phyloP scores from a whole-genome alignment of 768 basidiomycete species.

The Postia placenta region DNA sequence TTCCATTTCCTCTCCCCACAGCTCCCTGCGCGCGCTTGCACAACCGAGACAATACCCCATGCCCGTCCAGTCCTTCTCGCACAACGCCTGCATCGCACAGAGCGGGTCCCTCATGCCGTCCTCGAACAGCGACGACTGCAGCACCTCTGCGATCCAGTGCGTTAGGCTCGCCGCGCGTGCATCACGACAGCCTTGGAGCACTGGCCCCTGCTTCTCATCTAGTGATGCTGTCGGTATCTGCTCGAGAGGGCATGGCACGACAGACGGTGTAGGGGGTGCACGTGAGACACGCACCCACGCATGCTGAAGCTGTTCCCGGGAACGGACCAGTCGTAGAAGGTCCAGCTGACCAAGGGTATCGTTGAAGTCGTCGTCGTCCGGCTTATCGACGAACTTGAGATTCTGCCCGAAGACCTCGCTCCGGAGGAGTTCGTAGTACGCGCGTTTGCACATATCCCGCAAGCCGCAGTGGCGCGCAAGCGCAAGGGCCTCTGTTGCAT shows the following conservation, averaged over 20 bases:
- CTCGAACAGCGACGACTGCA: slow-evolving; percentile 20
- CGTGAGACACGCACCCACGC: slow-evolving; percentile 18
- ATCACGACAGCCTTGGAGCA: slow-evolving; percentile 6
- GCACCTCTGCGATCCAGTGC: slow-evolving; percentile 14
- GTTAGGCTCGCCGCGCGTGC: slow-evolving; percentile 7
- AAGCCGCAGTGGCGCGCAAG: slow-evolving; percentile 26
- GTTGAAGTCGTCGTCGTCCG: background rate
- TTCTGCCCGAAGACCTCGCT: slow-evolving; percentile 23
- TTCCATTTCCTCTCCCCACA: slow-evolving; percentile 25
- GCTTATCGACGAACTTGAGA: slow-evolving; percentile 2
- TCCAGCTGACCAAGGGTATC: slow-evolving; percentile 7
- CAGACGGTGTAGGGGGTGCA: slow-evolving; percentile 14
- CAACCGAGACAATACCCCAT: slow-evolving; percentile 32
- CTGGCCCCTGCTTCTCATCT: background rate
- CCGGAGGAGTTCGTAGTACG: slow-evolving; percentile 36
- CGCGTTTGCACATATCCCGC: slow-evolving; percentile 27
- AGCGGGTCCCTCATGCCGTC: slow-evolving; percentile 28
- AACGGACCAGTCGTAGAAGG: slow-evolving; percentile 16
- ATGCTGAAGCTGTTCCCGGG: slow-evolving; percentile 17
- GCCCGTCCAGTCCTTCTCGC: slow-evolving; percentile 22
- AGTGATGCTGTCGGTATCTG: background rate
- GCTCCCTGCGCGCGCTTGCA: slow-evolving; percentile 20
- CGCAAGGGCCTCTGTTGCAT: slow-evolving; percentile 26
- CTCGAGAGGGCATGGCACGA: slow-evolving; percentile 18
- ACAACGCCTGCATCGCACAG: slow-evolving; percentile 28